phyloP scores from a whole-genome alignment of 2,329 filamentous ascomycete species.

The Colletotrichum eleusines region DNA sequence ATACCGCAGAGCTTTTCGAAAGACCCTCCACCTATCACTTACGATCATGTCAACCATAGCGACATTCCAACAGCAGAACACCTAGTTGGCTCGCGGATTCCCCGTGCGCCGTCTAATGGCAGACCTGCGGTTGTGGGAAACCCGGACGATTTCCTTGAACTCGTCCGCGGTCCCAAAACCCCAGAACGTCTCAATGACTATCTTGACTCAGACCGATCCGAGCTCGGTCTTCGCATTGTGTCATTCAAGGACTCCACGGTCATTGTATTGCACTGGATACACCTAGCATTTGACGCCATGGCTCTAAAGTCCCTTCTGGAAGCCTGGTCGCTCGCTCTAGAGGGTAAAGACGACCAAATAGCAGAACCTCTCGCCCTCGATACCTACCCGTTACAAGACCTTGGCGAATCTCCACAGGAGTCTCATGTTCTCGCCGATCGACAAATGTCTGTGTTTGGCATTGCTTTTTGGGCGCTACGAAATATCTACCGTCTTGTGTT shows the following conservation, averaged over 20 bases:
- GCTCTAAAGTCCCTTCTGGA: conserved; percentile 46
- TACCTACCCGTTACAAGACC: neutral
- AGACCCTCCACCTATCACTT: conserved; percentile 52
- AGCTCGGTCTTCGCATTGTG: conserved; percentile 56
- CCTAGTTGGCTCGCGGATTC: conserved; percentile 49
- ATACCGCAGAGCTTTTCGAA: conserved; percentile 52
- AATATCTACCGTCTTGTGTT: too few species aligned
- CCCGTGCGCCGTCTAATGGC: conserved; percentile 40
- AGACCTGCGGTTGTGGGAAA: conserved; percentile 46
- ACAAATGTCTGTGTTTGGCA: too few species aligned
- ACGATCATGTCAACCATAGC: conserved; percentile 48
- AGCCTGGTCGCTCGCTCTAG: conserved; percentile 12
- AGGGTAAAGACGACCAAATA: neutral
- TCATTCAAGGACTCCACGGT: conserved; percentile 58
- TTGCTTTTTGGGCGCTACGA: too few species aligned
- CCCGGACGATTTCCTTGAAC: conserved; percentile 34
- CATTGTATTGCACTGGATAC: conserved; percentile 54
- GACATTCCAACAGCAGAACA: conserved; percentile 50
- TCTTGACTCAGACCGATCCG: conserved; percentile 53
- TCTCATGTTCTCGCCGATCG: neutral
- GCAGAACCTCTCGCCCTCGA: neutral
- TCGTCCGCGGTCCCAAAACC: conserved; percentile 31
- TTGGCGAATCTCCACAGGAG: neutral
- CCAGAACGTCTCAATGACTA: conserved; percentile 52
- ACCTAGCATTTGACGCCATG: conserved; percentile 56